Base-by-base conservation (phyloP, 352 stramenopile genomes). In the Phytophthora vignae region DNA sequence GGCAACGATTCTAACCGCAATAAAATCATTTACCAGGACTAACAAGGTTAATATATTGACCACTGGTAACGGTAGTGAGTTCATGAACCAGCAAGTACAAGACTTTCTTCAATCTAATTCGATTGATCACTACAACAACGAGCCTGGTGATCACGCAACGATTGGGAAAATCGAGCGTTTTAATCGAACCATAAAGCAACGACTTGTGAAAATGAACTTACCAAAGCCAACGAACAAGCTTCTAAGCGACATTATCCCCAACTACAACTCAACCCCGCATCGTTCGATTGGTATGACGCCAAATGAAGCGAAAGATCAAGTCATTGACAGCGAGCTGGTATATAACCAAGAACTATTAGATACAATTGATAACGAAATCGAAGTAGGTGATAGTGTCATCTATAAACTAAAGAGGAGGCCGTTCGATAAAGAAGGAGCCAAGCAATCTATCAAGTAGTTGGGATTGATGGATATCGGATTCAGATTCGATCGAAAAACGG, bases 301-400 rank as follows among this genome's bases (percentile, higher is more conserved):
- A 36, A 75, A 69, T 33, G 52, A 75, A 15, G 71, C 72, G 2
- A 64, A 77, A 40, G 69, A 68, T 21, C 69, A 75, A 44, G 69
- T 78, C 4, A 73, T 74, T 29, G 50, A 52, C 15, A 4, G 19
- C 11, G 69, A 71, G 14, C 6, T 78, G 1, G 22, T 44, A 36
- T 58, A 80, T 59, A 83, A 78, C 55, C 48, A 78, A 64, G 25
- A 59, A 44, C 25, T 54, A 33, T 49, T 53, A 5, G 50, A 71
- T 17, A 42, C 3, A 53, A 29, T 73, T 53, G 55, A 70, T 11
- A 69, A 71, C 15, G 46, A 76, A 31, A 53, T 76, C 11, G 50
- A 57, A 0, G 29, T 69, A 0, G 67, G 62, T 14, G 1, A 21
- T 31, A 72, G 19, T 27, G 70, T 81, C 0, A 9, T 59, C 1